These are phyloP conservation scores for Pharus latifolius DNA, from an alignment of 176 grass and related monocot species.

Conservation along the genomic window DNA sequence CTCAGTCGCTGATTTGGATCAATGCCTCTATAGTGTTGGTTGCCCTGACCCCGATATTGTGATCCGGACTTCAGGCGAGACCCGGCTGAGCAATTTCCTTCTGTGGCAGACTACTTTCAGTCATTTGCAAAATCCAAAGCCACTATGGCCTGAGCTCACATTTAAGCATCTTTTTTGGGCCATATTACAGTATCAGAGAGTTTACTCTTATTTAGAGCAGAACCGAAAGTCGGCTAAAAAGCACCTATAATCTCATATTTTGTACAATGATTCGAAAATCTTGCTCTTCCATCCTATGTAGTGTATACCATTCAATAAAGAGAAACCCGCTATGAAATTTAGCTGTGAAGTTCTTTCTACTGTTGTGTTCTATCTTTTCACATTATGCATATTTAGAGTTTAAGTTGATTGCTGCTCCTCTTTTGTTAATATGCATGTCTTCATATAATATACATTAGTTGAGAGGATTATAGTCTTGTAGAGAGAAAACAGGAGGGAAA, in stretches of 20 bases:
- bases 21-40: constrained; percentile 35
- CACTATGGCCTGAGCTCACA: constrained; percentile 70
- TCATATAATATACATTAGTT: too few relatives aligned
- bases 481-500: too few relatives aligned
- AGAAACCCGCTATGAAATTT: too few relatives aligned
- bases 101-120: constrained; percentile 68
- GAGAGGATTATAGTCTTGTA: too few relatives aligned
- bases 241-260: constrained; percentile 10
- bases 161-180: constrained; percentile 49
- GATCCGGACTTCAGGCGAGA: constrained; percentile 73
- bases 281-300: too few relatives aligned
- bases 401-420: too few relatives aligned
- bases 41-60: constrained; percentile 72
- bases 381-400: too few relatives aligned
- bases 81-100: constrained; percentile 80
- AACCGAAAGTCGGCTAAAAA: constrained; percentile 29
- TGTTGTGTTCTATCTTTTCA: too few relatives aligned
- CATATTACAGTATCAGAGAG: constrained; percentile 54
- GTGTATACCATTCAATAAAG: too few relatives aligned
- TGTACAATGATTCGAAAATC: too few relatives aligned
- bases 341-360: too few relatives aligned
- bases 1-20: constrained; percentile 49
- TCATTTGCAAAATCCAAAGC: constrained; percentile 57
- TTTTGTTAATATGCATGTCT: too few relatives aligned
- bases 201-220: constrained; percentile 38